Base-by-base conservation (phyloP, 768 basidiomycete species). In the Lanmaoa pseudosensibilis region DNA sequence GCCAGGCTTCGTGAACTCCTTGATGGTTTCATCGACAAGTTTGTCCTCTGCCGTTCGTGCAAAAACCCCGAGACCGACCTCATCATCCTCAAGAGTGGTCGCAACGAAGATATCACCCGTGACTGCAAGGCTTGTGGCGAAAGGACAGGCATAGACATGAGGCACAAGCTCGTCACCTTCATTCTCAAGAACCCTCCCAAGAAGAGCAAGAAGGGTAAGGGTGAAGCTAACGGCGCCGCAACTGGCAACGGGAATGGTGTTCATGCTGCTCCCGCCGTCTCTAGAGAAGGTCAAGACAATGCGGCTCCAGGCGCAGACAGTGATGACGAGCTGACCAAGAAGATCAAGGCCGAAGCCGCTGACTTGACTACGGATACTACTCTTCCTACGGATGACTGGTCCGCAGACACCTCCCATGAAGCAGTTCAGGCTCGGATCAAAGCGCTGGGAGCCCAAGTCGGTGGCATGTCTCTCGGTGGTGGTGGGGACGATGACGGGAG, bases 61-160 rank as follows among this genome's bases (percentile, higher is more conserved):
- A 98, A 98, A 79, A 99, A 99, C 71, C 97, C 97, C 12, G 97
- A 99, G 77, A 99, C 97, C 33, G 95, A 98, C 67, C 85, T 98
- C 44, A 75, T 93, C 77, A 84, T 99, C 70, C 85, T 93, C 72
- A 95, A 92, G 75, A 76, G 69, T 55, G 94, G 94, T 48, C 76
- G 83, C 30, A 79, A 74, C 55, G 97, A 98, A 65, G 84, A 90
- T 62, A 94, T 98, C 70, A 84, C 90, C 62, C 86, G 95, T 58
- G 95, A 99, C 74, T 99, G 97, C 83, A 98, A 98, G 76, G 97
- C 97, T 27, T 99, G 97, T 66, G 97, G 97, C 51, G 87, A 94
- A 68, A 86, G 92, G 63, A 94, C 90, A 46, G 85, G 80, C 40
- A 82, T 98, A 62, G 94, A 98, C 73, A 97, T 97, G 93, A 82